Base-by-base conservation (phyloP, 495 filamentous ascomycete genomes). In the Zalerion maritima region DNA sequence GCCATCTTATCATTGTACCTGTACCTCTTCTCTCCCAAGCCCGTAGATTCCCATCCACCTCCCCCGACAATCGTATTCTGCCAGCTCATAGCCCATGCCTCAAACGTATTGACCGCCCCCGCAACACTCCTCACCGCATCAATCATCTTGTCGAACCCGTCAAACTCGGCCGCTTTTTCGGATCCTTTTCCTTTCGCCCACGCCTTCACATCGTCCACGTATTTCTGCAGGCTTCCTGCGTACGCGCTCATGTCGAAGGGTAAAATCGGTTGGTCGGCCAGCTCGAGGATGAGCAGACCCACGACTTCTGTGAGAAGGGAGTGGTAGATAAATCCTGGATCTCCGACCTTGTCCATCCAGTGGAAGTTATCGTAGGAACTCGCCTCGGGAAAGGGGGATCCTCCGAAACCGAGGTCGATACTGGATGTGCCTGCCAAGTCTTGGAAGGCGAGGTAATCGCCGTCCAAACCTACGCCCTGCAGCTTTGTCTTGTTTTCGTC, bases 361-460 rank as follows among this genome's bases (percentile, higher is more conserved):
- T 87, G 75, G 38, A 75, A 84, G 35, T 72, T 86, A 45, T 94
- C 89, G 48, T 89, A 84, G 52, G 79, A 89, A 36, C 78, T 84
- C 50, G 84, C 74, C 31, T 77, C 75, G 2, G 87, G 84, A 47
- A 63, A 85, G n/a, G 62, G 46, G 11, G 64, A 55, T 11, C 79
- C 82, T 0, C 58, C 50, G 41, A 97, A 97, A 21, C 72, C 67
- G 39, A 97, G 71, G 49, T 96, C 89, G 29, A 96, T 62, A 11
- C 80, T 86, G 4, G 81, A 85, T 3, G 76, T 82, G 23, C 89
- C 89, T n/a, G 82, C 86, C 14, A 94, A 79, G 40, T 87, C 73
- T 49, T 94, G 87, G 52, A 94, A 97, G 19, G 86, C 72, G 17
- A 87, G 78, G 42, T 82, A 89, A 47, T 94, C 89, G 42, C 82